Evolutionary conservation across 345 rosid genomes (phyloP).

Genomic region (Dimocarpus longan): DNA sequence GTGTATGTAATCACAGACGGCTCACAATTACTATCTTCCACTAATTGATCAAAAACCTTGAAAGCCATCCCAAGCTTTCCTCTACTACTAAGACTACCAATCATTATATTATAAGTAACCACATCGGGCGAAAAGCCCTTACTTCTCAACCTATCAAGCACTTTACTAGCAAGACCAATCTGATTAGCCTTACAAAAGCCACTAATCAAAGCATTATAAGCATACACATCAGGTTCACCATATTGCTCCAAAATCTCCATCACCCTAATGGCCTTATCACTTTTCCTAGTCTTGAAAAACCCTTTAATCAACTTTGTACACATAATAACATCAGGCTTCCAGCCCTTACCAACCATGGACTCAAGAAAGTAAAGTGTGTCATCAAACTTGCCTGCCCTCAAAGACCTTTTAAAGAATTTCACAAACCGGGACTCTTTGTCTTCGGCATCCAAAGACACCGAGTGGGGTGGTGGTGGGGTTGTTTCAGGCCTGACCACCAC

Average conservation of each 20-base stretch:
- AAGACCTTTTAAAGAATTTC: slow-evolving; percentile 58
- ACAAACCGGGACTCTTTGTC: slow-evolving; percentile 52
- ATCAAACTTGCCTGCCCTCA: slow-evolving; percentile 55
- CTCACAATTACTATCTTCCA: slow-evolving; percentile 57
- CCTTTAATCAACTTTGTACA: slow-evolving; percentile 88
- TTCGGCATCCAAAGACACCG: slow-evolving; percentile 51
- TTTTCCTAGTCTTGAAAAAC: slow-evolving; percentile 52
- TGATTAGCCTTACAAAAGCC: slow-evolving; percentile 79
- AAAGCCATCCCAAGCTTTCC: slow-evolving; percentile 69
- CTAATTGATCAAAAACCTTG: slow-evolving; percentile 57
- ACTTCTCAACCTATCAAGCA: slow-evolving; percentile 69
- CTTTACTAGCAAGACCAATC: slow-evolving; percentile 56
- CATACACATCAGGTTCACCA: slow-evolving; percentile 74
- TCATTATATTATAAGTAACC: slow-evolving; percentile 80
- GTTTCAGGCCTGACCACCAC: slow-evolving; percentile 38
- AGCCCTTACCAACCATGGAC: slow-evolving; percentile 58
- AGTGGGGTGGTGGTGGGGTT: slow-evolving; percentile 36
- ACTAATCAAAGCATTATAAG: slow-evolving; percentile 81
- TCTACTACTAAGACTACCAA: slow-evolving; percentile 70
- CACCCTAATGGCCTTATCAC: slow-evolving; percentile 64
- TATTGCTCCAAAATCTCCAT: slow-evolving; percentile 74
- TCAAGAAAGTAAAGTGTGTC: slow-evolving; percentile 80
- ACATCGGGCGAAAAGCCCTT: slow-evolving; percentile 73
- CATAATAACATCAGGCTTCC: slow-evolving; percentile 63
- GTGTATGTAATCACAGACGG: slow-evolving; percentile 86